Conservation (phyloP, 495 filamentous ascomycete genomes). For the Talaromyces ruber region DNA sequence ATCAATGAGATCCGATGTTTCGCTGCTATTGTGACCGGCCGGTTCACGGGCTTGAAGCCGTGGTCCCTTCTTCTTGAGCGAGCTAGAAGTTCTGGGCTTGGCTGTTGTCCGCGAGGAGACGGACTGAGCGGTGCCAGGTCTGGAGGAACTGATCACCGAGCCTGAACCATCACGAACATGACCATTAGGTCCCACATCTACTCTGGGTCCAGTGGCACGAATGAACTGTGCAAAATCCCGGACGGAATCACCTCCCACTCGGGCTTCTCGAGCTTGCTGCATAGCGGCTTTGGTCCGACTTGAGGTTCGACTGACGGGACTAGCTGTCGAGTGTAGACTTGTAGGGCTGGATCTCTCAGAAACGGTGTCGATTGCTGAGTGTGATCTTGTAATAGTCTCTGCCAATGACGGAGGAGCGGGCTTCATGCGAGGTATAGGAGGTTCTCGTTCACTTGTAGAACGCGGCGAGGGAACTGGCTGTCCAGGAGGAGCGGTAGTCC, state of each 20-base stretch:
- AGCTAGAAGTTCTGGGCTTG: background rate
- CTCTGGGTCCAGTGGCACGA: conserved; percentile 63
- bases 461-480: conserved; percentile 13
- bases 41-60: conserved; percentile 66
- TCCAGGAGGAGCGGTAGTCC: conserved; percentile 22
- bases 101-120: background rate
- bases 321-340: background rate
- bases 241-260: conserved; percentile 53
- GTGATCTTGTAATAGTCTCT: conserved; percentile 11
- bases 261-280: conserved; percentile 58
- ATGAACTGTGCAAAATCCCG: conserved; percentile 81
- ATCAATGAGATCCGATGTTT: conserved; percentile 81
- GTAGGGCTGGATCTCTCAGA: background rate
- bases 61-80: conserved; percentile 14
- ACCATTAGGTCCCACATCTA: background rate
- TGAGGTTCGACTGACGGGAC: background rate
- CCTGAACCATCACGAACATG: background rate
- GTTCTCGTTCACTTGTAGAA: conserved; percentile 6
- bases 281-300: conserved; percentile 15
- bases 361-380: conserved; percentile 4
- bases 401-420: conserved; percentile 7
- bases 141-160: background rate
- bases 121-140: conserved; percentile 5
- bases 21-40: conserved; percentile 47
- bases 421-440: background rate